Evolutionary conservation across 2,329 filamentous ascomycete species (phyloP).

Genomic region (Penicillium vulpinum): DNA sequence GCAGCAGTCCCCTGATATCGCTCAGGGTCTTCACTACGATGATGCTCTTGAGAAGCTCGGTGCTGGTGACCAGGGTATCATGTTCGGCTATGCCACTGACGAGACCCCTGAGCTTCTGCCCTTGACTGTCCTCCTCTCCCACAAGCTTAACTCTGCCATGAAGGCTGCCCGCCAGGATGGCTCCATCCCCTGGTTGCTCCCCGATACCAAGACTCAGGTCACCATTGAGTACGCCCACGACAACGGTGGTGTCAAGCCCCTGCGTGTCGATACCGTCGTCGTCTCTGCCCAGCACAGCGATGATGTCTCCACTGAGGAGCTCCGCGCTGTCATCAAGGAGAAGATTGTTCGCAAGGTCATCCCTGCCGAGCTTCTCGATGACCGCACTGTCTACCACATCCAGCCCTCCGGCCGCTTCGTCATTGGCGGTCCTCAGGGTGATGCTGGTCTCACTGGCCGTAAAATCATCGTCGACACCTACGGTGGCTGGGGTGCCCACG

Average conservation of each 20-base stretch:
- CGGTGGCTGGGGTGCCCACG: conserved; percentile 99
- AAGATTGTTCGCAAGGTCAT: conserved; percentile 97
- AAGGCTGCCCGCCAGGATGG: conserved; percentile 83
- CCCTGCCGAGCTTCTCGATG: conserved; percentile 86
- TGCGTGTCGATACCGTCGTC: conserved; percentile 94
- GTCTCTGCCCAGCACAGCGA: conserved; percentile 92
- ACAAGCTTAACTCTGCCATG: conserved; percentile 98
- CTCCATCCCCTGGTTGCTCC: conserved; percentile 86
- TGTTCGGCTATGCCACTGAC: conserved; percentile 99
- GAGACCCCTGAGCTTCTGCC: conserved; percentile 98
- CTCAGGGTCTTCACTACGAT: conserved; percentile 98
- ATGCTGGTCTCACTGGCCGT: conserved; percentile 95
- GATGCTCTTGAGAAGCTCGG: conserved; percentile 96
- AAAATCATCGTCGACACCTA: conserved; percentile 99
- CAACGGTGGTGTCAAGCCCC: conserved; percentile 81
- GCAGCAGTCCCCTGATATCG: conserved; percentile 98
- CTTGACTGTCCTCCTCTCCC: conserved; percentile 87
- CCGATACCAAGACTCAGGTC: conserved; percentile 99
- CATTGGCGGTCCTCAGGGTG: conserved; percentile 98
- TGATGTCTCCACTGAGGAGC: conserved; percentile 83
- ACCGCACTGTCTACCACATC: conserved; percentile 95
- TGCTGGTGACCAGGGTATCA: conserved; percentile 99
- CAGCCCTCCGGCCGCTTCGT: conserved; percentile 98
- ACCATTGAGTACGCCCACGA: conserved; percentile 99
- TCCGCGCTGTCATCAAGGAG: conserved; percentile 92